Evolutionary conservation across 1,284 basidiomycete species (phyloP).

Genomic region (Naganishia cerealis): DNA sequence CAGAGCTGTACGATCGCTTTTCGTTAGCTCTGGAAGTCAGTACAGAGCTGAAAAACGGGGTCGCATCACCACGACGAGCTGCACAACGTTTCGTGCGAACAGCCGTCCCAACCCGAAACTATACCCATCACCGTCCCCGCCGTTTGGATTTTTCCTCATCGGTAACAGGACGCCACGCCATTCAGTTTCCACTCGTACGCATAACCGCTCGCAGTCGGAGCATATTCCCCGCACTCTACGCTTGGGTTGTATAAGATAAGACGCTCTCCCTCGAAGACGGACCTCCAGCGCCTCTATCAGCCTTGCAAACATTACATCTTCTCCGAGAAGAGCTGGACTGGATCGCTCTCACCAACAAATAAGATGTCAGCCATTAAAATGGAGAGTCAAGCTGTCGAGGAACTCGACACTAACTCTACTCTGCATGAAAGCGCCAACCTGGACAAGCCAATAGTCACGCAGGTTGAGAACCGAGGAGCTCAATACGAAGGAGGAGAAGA

Average conservation of each 20-base stretch:
- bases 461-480: slow-evolving; percentile 5
- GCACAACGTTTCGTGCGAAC: not conserved
- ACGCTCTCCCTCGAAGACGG: not conserved
- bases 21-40: not conserved
- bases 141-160: not conserved
- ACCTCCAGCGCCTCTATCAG: not conserved
- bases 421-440: slow-evolving; percentile 1
- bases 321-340: not conserved
- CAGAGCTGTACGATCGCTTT: too few species aligned
- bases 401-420: slow-evolving; percentile 14
- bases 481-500: slow-evolving; percentile 11
- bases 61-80: not conserved
- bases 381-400: not conserved
- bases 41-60: not conserved
- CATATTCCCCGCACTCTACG: not conserved
- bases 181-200: not conserved
- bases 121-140: not conserved
- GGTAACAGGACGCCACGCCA: not conserved
- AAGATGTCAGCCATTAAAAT: slow-evolving; percentile 3
- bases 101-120: not conserved
- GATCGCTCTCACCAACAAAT: not conserved
- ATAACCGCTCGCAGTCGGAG: not conserved
- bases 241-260: not conserved
- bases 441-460: slow-evolving; percentile 2
- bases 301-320: not conserved